A percentile compares a stretch with the other conserved stretches of the same genome.
Evolutionary conservation across 768 basidiomycete genomes (phyloP).

Genomic region (Mycena maculata): DNA sequence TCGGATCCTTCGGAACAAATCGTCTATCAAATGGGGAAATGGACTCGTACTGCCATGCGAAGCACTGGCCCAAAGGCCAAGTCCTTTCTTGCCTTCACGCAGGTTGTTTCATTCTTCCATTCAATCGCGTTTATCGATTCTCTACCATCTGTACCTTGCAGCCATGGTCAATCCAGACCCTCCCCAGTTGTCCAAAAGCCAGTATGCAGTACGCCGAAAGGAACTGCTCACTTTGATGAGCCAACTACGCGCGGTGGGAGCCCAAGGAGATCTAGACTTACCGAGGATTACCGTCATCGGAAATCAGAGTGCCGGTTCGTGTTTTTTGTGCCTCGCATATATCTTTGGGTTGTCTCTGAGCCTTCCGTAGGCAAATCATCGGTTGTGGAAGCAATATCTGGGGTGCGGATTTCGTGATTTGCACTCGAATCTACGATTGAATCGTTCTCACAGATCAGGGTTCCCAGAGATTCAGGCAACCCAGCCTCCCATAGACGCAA

Average conservation of each 20-base stretch:
- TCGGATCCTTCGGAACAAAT: too few species aligned
- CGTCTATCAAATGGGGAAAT: too few species aligned
- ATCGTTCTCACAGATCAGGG: conserved; percentile 51
- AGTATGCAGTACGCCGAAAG: conserved; percentile 45
- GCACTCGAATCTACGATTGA: neutral
- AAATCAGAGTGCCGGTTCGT: conserved; percentile 60
- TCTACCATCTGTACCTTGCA: too few species aligned
- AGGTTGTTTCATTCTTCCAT: neutral
- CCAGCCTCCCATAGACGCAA: conserved; percentile 47
- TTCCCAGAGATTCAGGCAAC: conserved; percentile 60
- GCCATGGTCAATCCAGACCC: conserved; percentile 7
- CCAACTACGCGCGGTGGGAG: conserved; percentile 49
- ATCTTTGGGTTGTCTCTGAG: neutral
- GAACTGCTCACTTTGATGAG: conserved; percentile 46
- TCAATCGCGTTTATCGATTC: neutral
- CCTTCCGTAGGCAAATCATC: conserved; percentile 50
- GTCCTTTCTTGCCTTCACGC: too few species aligned
- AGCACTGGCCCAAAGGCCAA: too few species aligned
- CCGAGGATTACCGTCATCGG: conserved; percentile 64
- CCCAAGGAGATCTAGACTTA: conserved; percentile 59
- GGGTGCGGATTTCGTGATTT: conserved; percentile 43
- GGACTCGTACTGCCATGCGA: too few species aligned
- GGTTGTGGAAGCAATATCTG: conserved; percentile 63
- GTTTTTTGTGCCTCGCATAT: neutral
- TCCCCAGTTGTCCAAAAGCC: conserved; percentile 42